phyloP scores from a whole-genome alignment of 176 grass and related monocot species.

The Chrysopogon serrulatus region DNA sequence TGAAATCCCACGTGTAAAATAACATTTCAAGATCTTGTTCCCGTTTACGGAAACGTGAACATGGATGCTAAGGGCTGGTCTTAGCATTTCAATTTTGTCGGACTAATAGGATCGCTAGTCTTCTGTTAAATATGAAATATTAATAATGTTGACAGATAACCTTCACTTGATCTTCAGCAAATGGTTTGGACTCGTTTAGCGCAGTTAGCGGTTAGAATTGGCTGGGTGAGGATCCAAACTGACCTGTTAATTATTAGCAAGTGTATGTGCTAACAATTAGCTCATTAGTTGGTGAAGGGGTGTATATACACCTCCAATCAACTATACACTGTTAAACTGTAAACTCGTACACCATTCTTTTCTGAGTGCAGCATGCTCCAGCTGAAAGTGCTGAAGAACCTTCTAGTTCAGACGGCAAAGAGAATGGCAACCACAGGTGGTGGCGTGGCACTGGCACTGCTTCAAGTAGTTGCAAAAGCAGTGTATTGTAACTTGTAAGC shows the following conservation, averaged over 20 bases:
- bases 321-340: too few relatives aligned
- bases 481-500: not conserved
- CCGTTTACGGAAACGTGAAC: too few relatives aligned
- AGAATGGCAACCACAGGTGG: too few relatives aligned
- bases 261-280: not conserved
- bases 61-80: too few relatives aligned
- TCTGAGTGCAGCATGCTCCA: not conserved
- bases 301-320: not conserved
- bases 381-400: not conserved
- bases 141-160: not conserved
- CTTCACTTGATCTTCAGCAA: not conserved
- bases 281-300: not conserved
- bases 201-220: not conserved
- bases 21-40: too few relatives aligned
- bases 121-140: not conserved
- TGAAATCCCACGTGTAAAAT: too few relatives aligned
- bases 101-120: not conserved
- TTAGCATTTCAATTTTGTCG: not conserved
- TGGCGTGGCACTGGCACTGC: too few relatives aligned
- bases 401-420: not conserved
- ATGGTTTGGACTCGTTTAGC: not conserved
- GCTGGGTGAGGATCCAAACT: not conserved
- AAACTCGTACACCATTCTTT: not conserved
- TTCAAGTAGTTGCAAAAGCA: not conserved
- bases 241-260: not conserved